Base-by-base conservation (phyloP, 176 grass and related monocot genomes). In the Oryza punctata region DNA sequence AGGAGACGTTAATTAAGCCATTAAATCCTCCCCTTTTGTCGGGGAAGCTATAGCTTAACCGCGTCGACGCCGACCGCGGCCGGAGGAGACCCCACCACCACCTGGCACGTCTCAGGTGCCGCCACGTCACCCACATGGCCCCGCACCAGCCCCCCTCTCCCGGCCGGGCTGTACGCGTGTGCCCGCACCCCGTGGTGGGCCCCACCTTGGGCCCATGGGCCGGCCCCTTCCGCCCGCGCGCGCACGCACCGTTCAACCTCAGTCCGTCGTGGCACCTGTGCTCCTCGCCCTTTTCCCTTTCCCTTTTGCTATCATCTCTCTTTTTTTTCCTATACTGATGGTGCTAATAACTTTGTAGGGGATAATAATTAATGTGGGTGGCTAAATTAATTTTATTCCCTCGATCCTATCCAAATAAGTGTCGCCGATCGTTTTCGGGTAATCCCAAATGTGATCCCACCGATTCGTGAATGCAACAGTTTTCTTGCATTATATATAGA, bases 51-150 rank as follows among this genome's bases (percentile, higher is more conserved):
- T 37, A 47, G 77, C 72, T 81, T 81, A 89, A 85, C 77, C 77
- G 71, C 52, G 77, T 76, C 1, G 65, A 76, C 87, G 25, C 71
- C 87, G 82, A 89, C n/a, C n/a, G n/a, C n/a, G n/a, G n/a, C n/a
- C n/a, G n/a, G n/a, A n/a, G n/a, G n/a, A n/a, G n/a, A n/a, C 82
- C 57, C 78, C 37, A 33, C 37, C 6, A 37, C 59, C 76, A 68
- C 45, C 27, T 85, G 63, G 70, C 76, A 0, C 50, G 12, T 63
- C 71, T 1, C 70, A 5, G 0, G 1, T 21, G 21, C 13, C 35
- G 63, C 87, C 87, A 59, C 70, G 28, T 69, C 76, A 19, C 25
- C 25, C 24, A 32, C 1, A 11, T 6, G 1, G n/a, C n/a, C 46
- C 50, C 78, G 8, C 26, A 9, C 5, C 1, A 72, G 24, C 68